phyloP scores from a whole-genome alignment of 2,329 filamentous ascomycete species.

The Pochonia chlamydosporia region DNA sequence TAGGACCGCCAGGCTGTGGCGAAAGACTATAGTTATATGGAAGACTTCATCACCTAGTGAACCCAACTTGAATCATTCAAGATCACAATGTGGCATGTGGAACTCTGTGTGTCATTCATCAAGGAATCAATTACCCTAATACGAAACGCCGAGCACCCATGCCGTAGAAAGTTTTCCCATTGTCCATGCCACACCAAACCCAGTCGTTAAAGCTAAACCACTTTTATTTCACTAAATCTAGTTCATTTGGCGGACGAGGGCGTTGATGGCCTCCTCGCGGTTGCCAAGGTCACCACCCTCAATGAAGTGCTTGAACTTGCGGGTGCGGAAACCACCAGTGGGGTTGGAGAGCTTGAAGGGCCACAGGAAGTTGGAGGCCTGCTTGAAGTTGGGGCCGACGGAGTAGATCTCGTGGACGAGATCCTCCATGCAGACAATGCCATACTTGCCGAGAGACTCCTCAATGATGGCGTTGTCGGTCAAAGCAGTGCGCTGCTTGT shows the following conservation, averaged over 20 bases:
- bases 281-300: conserved; percentile 98
- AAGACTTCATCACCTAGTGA: background rate
- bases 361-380: conserved; percentile 98
- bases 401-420: conserved; percentile 99
- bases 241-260: conserved; percentile 97
- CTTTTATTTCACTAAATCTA: conserved; percentile 38
- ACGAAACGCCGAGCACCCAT: conserved; percentile 35
- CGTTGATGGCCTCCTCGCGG: conserved; percentile 97
- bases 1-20: too few relatives aligned
- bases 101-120: conserved; percentile 36
- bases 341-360: conserved; percentile 99
- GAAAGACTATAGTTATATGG: too few relatives aligned
- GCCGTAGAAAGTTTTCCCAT: conserved; percentile 14
- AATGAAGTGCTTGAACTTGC: conserved; percentile 99
- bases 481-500: conserved; percentile 94
- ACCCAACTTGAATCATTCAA: background rate
- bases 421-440: conserved; percentile 99
- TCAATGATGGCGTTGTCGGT: conserved; percentile 98
- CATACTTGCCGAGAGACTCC: conserved; percentile 94
- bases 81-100: conserved; percentile 11
- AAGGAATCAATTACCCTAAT: conserved; percentile 33
- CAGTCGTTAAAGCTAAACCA: conserved; percentile 14
- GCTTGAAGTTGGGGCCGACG: conserved; percentile 99
- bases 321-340: conserved; percentile 87
- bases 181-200: conserved; percentile 23